Evolutionary conservation across 2,329 filamentous ascomycete species (phyloP).

Genomic region (Tolypocladium tundrense): DNA sequence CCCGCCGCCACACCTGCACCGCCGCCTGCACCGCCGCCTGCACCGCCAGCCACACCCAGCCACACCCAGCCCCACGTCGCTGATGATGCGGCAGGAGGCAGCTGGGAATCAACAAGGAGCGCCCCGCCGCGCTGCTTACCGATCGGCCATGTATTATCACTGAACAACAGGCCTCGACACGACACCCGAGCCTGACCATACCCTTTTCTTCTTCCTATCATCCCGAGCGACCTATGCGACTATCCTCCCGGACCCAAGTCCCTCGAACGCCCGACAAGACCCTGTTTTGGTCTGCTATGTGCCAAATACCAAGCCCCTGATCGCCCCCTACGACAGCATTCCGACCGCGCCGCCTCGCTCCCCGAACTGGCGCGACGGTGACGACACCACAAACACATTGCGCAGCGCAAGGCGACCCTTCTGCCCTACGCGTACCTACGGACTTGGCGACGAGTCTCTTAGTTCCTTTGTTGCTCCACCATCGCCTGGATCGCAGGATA

Average conservation of each 20-base stretch:
- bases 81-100: background rate
- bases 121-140: background rate
- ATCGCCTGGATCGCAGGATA: background rate
- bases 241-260: background rate
- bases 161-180: background rate
- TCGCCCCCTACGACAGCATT: conserved; percentile 6
- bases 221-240: background rate
- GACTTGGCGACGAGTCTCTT: background rate
- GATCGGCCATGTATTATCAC: background rate
- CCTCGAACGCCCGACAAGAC: background rate
- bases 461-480: background rate
- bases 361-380: background rate
- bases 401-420: background rate
- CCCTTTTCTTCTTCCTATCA: background rate
- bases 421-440: background rate
- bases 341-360: background rate
- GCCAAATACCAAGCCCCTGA: conserved; percentile 6
- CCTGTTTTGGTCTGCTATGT: conserved; percentile 3
- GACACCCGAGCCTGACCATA: background rate
- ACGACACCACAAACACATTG: background rate
- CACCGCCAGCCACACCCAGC: background rate
- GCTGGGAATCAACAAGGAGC: background rate
- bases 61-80: background rate
- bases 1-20: too few species aligned
- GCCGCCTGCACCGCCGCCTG: too few species aligned